Evolutionary conservation across 441 rosid species (phyloP), one percentile per base, ranked within the genome.

Genomic region (Adansonia gregorii): DNA sequence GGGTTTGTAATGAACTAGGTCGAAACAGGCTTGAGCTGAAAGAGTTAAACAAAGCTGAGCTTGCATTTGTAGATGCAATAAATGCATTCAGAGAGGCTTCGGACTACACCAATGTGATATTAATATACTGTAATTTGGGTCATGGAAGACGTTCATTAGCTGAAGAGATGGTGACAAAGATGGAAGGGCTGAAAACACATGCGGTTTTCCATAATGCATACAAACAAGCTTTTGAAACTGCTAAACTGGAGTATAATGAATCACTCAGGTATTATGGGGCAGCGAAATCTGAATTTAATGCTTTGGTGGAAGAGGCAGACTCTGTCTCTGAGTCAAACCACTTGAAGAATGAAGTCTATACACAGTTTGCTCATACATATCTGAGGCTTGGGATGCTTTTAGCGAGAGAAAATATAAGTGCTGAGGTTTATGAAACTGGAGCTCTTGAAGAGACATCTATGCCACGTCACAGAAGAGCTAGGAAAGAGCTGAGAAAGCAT

Each of bases 141-240:
- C 98, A 95, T 79, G 99, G 97, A 5, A 86, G 98, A 83, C 87
- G 99, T 51, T 95, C 97, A 74, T 83, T 93, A 80, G 98, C 97
- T 78, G 99, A 95, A 89, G 98, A 93, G 84, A 84, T 92, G 91
- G 91, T 90, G 66, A 70, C 89, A 48, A 90, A 90, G 85, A 79
- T 88, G 46, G 97, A 88, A 81, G 84, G 83, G 79, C 83, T 91
- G 46, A 89, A 85, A 84, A 64, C 41, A 31, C 89, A 88, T 81
- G 63, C 82, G 3, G 78, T 84, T 55, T 88, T 90, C 48, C 84
- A 73, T 51, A 82, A 78, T 63, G 86, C 92, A 35, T 88, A 85
- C 78, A 83, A 87, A 74, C 91, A 92, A 78, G 89, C 89, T 81
- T 67, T 93, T 60, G 90, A 83, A 76, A 87, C 87, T 78, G 94